These are phyloP conservation scores for Melocanna baccifera DNA, from an alignment of 176 grass and related monocot species.

Conservation along the genomic window DNA sequence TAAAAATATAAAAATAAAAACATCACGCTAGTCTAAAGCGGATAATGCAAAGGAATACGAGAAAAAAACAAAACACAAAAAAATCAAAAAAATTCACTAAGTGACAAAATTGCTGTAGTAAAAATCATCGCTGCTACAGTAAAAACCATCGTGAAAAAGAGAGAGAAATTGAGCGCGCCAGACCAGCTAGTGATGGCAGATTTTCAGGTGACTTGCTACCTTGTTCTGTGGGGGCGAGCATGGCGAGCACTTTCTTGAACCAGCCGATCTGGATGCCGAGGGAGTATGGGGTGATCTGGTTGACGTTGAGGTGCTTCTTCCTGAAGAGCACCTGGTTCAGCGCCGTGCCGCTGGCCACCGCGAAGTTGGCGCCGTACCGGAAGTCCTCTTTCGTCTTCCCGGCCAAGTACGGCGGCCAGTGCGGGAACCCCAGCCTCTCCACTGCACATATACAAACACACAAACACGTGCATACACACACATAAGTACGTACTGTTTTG, in stretches of 20 bases:
- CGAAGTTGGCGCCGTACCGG: conserved; percentile 69
- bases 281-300: conserved; percentile 48
- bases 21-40: no score
- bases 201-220: not conserved
- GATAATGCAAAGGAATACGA: no score
- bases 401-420: conserved; percentile 49
- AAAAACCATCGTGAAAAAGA: no score
- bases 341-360: conserved; percentile 66
- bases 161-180: no score
- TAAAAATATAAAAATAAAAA: no score
- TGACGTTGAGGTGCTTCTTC: conserved; percentile 39
- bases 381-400: conserved; percentile 48
- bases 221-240: conserved; percentile 22
- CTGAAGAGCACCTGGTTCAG: conserved; percentile 54
- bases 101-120: no score
- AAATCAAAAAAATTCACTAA: no score
- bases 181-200: no score
- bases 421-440: conserved; percentile 46
- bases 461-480: not conserved
- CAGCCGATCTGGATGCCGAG: conserved; percentile 60
- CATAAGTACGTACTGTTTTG: not conserved
- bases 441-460: conserved; percentile 12
- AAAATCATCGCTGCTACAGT: no score
- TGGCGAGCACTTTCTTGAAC: conserved; percentile 57
- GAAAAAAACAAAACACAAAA: no score